Percentiles rank a stretch among this genome's conserved stretches.
Conservation (phyloP, 2,329 filamentous ascomycete species). For the Sarocladiaceae sp. region DNA sequence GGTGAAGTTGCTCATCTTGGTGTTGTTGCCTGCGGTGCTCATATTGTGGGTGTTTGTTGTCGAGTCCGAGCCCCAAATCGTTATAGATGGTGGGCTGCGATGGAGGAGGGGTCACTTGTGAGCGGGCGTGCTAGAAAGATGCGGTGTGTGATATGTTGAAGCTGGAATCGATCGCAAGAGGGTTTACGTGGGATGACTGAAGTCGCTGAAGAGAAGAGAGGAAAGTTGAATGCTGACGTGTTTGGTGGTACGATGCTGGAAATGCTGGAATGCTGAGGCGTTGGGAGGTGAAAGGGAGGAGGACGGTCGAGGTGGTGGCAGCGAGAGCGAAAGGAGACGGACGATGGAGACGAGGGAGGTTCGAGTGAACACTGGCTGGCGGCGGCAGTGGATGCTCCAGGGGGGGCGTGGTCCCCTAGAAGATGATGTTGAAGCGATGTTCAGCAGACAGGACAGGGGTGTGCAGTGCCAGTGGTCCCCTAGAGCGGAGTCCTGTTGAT, state of each 20-base stretch:
- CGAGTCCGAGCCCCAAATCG: too few relatives aligned
- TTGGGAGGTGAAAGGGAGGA: background rate
- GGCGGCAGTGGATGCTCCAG: too few relatives aligned
- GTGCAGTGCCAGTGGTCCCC: constrained; percentile 1
- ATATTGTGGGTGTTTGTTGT: background rate
- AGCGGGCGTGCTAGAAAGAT: background rate
- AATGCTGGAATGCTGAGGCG: background rate
- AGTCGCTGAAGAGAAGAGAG: background rate
- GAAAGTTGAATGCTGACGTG: background rate
- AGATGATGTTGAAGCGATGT: too few relatives aligned
- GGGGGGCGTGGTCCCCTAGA: too few relatives aligned
- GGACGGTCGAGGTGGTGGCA: background rate
- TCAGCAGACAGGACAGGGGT: background rate
- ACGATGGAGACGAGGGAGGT: too few relatives aligned
- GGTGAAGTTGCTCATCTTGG: constrained; percentile 30
- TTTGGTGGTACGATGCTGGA: too few relatives aligned
- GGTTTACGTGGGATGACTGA: background rate
- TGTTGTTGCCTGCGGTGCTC: constrained; percentile 4
- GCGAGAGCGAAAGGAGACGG: background rate
- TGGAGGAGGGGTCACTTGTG: background rate
- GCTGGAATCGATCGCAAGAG: background rate
- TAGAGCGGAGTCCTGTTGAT: constrained; percentile 5
- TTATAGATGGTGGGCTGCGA: background rate
- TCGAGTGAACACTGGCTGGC: too few relatives aligned
- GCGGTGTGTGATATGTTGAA: background rate